Conservation (phyloP, 2,329 filamentous ascomycete species). For the Nothopassalora personata region DNA sequence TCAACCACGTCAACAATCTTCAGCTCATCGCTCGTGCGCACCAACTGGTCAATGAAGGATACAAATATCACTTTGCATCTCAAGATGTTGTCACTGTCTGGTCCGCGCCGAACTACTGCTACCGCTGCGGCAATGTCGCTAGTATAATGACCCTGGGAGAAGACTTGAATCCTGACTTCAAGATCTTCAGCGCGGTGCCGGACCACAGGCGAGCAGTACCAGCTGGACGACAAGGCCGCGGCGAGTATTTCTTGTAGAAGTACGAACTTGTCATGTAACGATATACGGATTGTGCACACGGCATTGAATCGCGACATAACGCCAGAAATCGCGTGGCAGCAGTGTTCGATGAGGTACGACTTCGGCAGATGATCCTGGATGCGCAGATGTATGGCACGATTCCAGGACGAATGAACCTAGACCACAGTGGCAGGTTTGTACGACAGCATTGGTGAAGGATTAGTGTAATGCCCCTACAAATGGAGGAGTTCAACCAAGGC, state of each 20-base stretch:
- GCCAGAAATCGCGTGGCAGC: not conserved
- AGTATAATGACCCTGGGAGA: conserved; percentile 85
- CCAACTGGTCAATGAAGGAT: conserved; percentile 71
- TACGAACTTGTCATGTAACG: not conserved
- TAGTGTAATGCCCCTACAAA: conserved; percentile 4
- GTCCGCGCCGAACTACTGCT: conserved; percentile 96
- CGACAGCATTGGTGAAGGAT: conserved; percentile 1
- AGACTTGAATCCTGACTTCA: conserved; percentile 84
- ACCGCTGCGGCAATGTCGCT: conserved; percentile 84
- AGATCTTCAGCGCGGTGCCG: conserved; percentile 84
- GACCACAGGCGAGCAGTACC: conserved; percentile 78
- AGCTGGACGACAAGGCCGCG: conserved; percentile 50
- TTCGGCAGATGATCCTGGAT: not conserved
- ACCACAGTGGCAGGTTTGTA: conserved; percentile 1
- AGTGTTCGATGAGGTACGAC: not conserved
- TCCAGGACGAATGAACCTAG: not conserved
- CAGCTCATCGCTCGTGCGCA: conserved; percentile 68
- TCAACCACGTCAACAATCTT: conserved; percentile 70
- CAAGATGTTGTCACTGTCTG: conserved; percentile 84
- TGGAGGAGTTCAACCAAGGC: not conserved
- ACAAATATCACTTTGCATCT: conserved; percentile 90
- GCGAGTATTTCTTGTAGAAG: conserved; percentile 48
- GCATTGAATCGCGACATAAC: not conserved
- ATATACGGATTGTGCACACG: not conserved
- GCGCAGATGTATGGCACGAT: not conserved